Base-by-base conservation (phyloP, 805 yeast genomes). In the Pichia phayaonensis region DNA sequence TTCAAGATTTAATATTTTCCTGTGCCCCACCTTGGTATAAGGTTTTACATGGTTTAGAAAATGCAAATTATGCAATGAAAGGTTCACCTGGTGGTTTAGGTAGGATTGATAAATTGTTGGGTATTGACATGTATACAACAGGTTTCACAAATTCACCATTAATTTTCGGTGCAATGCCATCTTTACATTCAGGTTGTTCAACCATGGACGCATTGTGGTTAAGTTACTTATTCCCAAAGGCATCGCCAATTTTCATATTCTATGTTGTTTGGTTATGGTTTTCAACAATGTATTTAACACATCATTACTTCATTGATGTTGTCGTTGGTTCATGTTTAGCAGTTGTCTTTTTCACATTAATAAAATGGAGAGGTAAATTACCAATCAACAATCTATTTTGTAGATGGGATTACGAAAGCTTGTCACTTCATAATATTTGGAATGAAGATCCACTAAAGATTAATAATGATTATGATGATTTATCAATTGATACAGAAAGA, bases 21-120 rank as follows among this genome's bases (percentile, higher is more conserved):
- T 87, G 94, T 46, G 97, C 98, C 48, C 95, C 99, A 15, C 99
- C 99, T 20, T 92, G 99, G 99, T 92, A 92, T 65, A 86, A 87
- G 61, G 80, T 80, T 52, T 66, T 83, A 45, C 84, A 92, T 63
- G 97, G 96, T 1, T 75, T 90, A 53, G 84, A 80, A 49, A 94
- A 96, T 29, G 98, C 98, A 2, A 81, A 89, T 68, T 92, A 92
- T 67, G 72, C 83, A 48, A 90, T 92, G 96, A 73, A 75, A 45
- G 99, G 98, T 13, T 85, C 95, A 1, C 96, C 99, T 0, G 99
- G 98, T 58, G 99, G 99, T 0, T 75, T 92, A 55, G 92, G 82
- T 13, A 77, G 98, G 60, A 88, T 92, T 51, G 99, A 92, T 67
- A 64, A 72, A 52, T 63, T 94, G 42, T 68, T 92, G 40, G 94